Evolutionary conservation across 192 early-diverging fungal genomes (phyloP).

Genomic region (Coemansia sp.): DNA sequence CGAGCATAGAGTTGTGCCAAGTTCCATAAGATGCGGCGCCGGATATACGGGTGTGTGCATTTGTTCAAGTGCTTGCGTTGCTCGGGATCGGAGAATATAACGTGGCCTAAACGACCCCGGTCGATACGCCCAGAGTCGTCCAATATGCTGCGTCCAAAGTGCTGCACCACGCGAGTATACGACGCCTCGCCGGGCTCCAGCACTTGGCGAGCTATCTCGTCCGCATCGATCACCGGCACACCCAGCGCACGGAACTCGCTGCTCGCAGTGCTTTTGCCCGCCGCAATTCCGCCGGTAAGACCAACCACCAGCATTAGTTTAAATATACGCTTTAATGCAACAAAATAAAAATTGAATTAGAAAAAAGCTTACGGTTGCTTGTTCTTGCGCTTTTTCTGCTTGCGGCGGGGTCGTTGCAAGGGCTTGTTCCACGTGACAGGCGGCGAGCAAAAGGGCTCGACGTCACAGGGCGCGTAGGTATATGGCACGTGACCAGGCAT

Average conservation of each 20-base stretch:
- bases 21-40: conserved; percentile 74
- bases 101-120: conserved; percentile 71
- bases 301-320: conserved; percentile 77
- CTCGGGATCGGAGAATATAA: conserved; percentile 74
- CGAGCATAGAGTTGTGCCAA: conserved; percentile 68
- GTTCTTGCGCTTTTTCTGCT: conserved; percentile 3
- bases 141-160: conserved; percentile 75
- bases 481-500: conserved; percentile 29
- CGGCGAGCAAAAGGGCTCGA: conserved; percentile 6
- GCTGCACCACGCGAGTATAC: conserved; percentile 67
- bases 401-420: conserved; percentile 1
- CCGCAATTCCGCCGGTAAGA: conserved; percentile 93
- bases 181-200: conserved; percentile 75
- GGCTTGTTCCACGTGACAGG: conserved; percentile 9
- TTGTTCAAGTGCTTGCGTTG: conserved; percentile 75
- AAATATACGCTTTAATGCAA: neutral
- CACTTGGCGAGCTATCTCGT: conserved; percentile 82
- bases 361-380: neutral
- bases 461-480: conserved; percentile 44
- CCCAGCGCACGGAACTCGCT: conserved; percentile 55
- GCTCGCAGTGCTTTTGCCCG: conserved; percentile 88
- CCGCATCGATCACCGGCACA: conserved; percentile 88
- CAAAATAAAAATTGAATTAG: neutral
- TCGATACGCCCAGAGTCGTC: conserved; percentile 60
- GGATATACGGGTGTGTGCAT: conserved; percentile 85